These are phyloP conservation scores for Globisporangium yorkense DNA, from an alignment of 352 stramenopile species.

Conservation along the genomic window DNA sequence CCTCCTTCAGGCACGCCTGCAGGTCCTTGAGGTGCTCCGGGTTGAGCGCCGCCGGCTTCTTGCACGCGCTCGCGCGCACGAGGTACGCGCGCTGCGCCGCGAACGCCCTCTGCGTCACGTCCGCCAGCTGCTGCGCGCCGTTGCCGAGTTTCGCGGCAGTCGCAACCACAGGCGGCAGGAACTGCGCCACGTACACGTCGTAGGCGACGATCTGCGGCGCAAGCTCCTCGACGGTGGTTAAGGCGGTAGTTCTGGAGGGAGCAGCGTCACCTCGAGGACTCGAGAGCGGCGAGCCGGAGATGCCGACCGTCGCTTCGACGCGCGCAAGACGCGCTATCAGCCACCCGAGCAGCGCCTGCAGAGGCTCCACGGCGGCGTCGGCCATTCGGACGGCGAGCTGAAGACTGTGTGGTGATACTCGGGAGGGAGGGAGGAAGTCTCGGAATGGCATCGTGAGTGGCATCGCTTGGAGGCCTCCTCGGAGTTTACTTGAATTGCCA, in stretches of 20 bases:
- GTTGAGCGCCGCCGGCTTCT: slow-evolving; percentile 84
- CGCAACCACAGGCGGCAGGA: slow-evolving; percentile 81
- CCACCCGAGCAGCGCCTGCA: slow-evolving; percentile 76
- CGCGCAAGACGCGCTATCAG: slow-evolving; percentile 70
- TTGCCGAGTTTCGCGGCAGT: slow-evolving; percentile 72
- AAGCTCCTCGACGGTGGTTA: slow-evolving; percentile 38
- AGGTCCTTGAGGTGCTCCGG: slow-evolving; percentile 68
- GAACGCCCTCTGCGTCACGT: slow-evolving; percentile 87
- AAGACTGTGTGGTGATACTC: too few relatives aligned
- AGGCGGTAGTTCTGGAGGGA: too few relatives aligned
- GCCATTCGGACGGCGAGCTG: slow-evolving; percentile 21
- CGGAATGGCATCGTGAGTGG: too few relatives aligned
- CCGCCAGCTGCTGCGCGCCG: slow-evolving; percentile 76
- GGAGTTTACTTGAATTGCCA: too few relatives aligned
- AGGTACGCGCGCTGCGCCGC: slow-evolving; percentile 88
- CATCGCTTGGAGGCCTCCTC: too few relatives aligned
- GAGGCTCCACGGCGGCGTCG: slow-evolving; percentile 50
- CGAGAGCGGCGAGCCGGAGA: slow-evolving; percentile 21
- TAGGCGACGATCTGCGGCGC: slow-evolving; percentile 82
- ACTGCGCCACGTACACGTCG: slow-evolving; percentile 83
- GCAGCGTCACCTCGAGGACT: slow-evolving; percentile 6
- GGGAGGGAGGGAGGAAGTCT: too few relatives aligned
- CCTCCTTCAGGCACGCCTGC: slow-evolving; percentile 72
- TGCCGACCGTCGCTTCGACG: slow-evolving; percentile 77
- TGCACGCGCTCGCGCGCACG: slow-evolving; percentile 89